These are phyloP conservation scores for Thelephora ganbajun DNA, from an alignment of 768 basidiomycete genomes.

Conservation along the genomic window DNA sequence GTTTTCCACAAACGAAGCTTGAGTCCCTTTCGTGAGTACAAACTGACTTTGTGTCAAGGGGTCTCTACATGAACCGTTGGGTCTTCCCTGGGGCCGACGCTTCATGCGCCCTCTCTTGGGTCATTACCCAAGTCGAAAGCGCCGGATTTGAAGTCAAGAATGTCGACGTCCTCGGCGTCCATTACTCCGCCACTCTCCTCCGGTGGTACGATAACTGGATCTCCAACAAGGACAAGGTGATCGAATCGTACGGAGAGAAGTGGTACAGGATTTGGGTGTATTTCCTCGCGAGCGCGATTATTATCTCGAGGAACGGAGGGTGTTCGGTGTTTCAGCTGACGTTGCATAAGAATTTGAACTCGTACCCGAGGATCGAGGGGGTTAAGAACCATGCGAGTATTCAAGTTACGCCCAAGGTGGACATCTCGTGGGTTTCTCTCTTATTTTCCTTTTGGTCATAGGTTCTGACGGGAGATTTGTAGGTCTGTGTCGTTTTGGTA, in stretches of 20 bases:
- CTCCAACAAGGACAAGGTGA: conserved; percentile 77
- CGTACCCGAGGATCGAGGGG: conserved; percentile 82
- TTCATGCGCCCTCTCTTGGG: conserved; percentile 93
- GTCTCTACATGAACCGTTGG: conserved; percentile 96
- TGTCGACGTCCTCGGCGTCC: conserved; percentile 92
- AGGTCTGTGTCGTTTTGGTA: too few relatives aligned
- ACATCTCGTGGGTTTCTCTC: conserved; percentile 30
- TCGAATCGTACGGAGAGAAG: conserved; percentile 78
- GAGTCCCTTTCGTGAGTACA: not conserved
- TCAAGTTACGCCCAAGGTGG: conserved; percentile 42
- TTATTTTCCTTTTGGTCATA: too few relatives aligned
- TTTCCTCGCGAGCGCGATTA: conserved; percentile 88
- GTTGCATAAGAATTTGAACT: conserved; percentile 95
- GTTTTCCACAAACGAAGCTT: conserved; percentile 12
- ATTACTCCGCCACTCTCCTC: conserved; percentile 87
- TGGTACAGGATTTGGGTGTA: conserved; percentile 95
- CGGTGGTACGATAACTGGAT: conserved; percentile 98
- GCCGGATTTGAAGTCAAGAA: conserved; percentile 97
- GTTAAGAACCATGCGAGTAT: conserved; percentile 68
- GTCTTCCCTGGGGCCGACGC: conserved; percentile 99
- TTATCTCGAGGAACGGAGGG: conserved; percentile 76
- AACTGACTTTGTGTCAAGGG: conserved; percentile 30
- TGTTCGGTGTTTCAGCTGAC: conserved; percentile 95
- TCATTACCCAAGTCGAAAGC: conserved; percentile 70
- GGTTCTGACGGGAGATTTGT: too few relatives aligned